A percentile compares a stretch with the other conserved stretches of the same genome.
Conservation (phyloP, 208 protist genomes). For the Wallacemonas collosoma region DNA sequence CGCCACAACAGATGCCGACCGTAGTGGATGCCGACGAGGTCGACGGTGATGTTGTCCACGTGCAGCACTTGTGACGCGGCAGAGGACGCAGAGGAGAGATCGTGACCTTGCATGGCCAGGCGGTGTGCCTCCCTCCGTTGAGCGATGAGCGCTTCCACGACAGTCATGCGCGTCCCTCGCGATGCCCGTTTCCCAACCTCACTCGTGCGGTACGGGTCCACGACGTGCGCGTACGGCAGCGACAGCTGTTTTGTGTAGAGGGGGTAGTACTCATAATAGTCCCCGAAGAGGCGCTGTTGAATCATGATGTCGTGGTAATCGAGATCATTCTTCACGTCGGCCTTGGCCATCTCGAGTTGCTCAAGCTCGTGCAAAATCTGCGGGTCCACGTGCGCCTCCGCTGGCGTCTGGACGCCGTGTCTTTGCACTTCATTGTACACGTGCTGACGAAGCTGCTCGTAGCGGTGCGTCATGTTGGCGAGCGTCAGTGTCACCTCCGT, state of each 20-base stretch:
- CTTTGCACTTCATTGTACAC: constrained; percentile 37
- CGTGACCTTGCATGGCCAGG: not conserved
- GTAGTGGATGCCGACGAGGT: constrained; percentile 28
- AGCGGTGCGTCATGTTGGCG: constrained; percentile 20
- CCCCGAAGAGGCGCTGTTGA: constrained; percentile 48
- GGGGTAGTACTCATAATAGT: constrained; percentile 80
- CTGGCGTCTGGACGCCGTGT: constrained; percentile 25
- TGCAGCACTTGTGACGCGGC: constrained; percentile 24
- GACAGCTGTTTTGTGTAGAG: constrained; percentile 24
- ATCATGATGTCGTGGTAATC: constrained; percentile 37
- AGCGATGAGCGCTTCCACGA: not conserved
- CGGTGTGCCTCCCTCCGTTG: constrained; percentile 4
- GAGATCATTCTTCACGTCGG: constrained; percentile 26
- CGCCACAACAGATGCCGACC: constrained; percentile 35
- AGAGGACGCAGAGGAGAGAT: not conserved
- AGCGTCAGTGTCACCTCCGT: constrained; percentile 27
- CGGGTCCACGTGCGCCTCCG: constrained; percentile 43
- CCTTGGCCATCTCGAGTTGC: constrained; percentile 20
- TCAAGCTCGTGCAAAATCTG: constrained; percentile 37
- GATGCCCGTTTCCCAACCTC: not conserved
- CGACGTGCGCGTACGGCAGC: constrained; percentile 17
- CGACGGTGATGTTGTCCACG: constrained; percentile 57
- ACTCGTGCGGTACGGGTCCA: constrained; percentile 7
- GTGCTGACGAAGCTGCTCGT: constrained; percentile 22
- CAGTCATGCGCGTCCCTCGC: not conserved